Percentiles rank a stretch among this genome's conserved stretches.
These are phyloP conservation scores for Spinacia oleracea DNA, from an alignment of 179 eudicot species.

Conservation along the genomic window DNA sequence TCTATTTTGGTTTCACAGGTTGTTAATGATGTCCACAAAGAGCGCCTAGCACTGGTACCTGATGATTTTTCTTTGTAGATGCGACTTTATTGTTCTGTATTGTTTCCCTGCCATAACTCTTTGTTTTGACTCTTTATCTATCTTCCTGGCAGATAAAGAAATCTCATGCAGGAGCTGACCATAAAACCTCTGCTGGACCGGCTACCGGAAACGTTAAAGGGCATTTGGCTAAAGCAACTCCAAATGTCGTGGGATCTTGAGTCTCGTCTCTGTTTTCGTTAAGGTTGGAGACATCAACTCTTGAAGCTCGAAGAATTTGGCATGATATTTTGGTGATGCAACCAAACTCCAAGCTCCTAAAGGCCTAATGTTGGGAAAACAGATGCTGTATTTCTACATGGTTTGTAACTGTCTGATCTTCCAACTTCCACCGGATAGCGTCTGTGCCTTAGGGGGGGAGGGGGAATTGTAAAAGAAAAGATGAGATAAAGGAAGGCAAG, in stretches of 20 bases:
- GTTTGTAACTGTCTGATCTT: background rate
- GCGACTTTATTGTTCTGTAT: background rate
- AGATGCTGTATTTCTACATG: background rate
- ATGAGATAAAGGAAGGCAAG: background rate
- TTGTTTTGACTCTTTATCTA: constrained; percentile 1
- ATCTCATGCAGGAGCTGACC: constrained; percentile 52
- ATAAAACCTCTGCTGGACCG: constrained; percentile 51
- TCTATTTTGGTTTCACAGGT: constrained; percentile 37
- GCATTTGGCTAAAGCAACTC: constrained; percentile 53
- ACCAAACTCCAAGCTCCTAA: background rate
- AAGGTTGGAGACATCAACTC: background rate
- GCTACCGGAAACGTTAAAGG: constrained; percentile 56
- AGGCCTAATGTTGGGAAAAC: background rate
- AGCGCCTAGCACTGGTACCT: constrained; percentile 68
- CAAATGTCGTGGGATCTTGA: constrained; percentile 44
- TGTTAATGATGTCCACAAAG: constrained; percentile 63
- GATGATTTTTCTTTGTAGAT: background rate
- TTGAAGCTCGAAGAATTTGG: background rate
- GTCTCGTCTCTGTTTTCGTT: background rate
- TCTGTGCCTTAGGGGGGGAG: background rate
- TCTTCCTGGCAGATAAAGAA: constrained; percentile 54
- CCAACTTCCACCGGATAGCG: background rate
- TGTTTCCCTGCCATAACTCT: background rate
- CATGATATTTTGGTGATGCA: background rate
- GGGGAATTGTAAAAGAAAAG: background rate